Evolutionary conservation across 176 grass and related monocot genomes (phyloP).

Genomic region (Rhynchospora tenuis): DNA sequence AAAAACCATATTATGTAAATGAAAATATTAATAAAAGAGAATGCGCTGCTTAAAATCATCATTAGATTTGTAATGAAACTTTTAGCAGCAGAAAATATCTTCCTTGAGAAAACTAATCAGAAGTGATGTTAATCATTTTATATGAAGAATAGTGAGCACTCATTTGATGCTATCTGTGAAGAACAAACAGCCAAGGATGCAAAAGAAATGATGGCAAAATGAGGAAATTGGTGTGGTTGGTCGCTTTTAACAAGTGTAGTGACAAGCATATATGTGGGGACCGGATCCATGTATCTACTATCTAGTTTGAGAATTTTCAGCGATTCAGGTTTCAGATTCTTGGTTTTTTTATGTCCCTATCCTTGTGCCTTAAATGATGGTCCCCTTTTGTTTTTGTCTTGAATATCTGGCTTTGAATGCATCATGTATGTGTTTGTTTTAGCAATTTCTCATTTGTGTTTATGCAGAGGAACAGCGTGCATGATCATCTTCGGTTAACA

Average conservation of each 20-base stretch:
- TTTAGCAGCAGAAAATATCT: not conserved
- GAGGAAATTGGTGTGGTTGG: constrained; percentile 10
- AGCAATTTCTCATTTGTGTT: constrained; percentile 12
- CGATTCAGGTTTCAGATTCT: constrained; percentile 30
- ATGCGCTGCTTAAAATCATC: not conserved
- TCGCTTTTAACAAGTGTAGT: constrained; percentile 13
- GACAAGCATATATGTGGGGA: not conserved
- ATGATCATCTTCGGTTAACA: not conserved
- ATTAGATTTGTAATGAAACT: not conserved
- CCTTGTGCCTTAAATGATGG: constrained; percentile 28
- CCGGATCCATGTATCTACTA: constrained; percentile 6
- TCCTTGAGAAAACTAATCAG: not conserved
- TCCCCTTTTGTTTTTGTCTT: constrained; percentile 13
- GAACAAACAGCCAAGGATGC: not conserved
- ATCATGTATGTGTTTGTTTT: constrained; percentile 12
- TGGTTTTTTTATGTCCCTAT: constrained; percentile 25
- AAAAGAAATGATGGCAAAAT: not conserved
- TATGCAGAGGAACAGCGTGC: constrained; percentile 9
- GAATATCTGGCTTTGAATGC: constrained; percentile 25
- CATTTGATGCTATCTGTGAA: not conserved
- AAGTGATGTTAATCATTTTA: not conserved
- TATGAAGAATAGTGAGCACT: not conserved
- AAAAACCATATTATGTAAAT: not conserved
- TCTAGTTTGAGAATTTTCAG: constrained; percentile 30
- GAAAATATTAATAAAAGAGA: not conserved